Percentiles rank a stretch among this genome's conserved stretches.
Evolutionary conservation across 2,329 filamentous ascomycete species (phyloP).

Genomic region (Tolypocladium album): DNA sequence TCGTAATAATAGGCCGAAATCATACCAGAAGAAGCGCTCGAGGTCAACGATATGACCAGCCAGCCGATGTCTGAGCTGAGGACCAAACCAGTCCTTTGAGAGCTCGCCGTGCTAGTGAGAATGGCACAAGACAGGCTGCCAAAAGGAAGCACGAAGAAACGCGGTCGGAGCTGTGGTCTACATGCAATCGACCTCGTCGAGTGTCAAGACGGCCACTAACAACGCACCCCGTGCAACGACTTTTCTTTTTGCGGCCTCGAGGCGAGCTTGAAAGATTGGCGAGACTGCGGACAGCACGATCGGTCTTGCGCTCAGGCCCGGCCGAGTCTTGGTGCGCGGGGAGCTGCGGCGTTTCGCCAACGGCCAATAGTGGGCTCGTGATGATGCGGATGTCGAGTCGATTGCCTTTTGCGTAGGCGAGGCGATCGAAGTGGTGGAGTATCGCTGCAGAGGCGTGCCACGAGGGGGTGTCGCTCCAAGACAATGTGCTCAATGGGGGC

Average conservation of each 20-base stretch:
- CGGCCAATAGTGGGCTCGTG: not conserved
- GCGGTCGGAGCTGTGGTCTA: not conserved
- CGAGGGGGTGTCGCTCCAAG: not conserved
- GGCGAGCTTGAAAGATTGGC: slow-evolving; percentile 1
- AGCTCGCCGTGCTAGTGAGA: not conserved
- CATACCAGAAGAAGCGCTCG: not conserved
- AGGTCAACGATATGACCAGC: not conserved
- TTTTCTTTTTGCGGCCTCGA: slow-evolving; percentile 4
- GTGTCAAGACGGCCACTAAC: not conserved
- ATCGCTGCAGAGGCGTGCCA: not conserved
- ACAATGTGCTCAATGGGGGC: not conserved
- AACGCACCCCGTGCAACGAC: not conserved
- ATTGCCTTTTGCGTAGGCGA: not conserved
- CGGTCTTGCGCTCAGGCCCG: not conserved
- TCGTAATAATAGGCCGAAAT: not conserved
- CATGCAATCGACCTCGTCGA: not conserved
- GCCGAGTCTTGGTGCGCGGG: not conserved
- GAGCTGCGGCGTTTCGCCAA: not conserved
- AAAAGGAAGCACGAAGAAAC: not conserved
- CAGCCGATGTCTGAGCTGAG: not conserved
- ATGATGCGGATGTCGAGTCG: not conserved
- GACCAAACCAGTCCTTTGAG: not conserved
- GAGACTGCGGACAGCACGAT: not conserved
- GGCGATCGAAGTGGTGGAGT: not conserved
- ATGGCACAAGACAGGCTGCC: not conserved